Evolutionary conservation across 768 basidiomycete species (phyloP), one percentile per base, ranked within the genome.

Genomic region (Crucibulum laeve): DNA sequence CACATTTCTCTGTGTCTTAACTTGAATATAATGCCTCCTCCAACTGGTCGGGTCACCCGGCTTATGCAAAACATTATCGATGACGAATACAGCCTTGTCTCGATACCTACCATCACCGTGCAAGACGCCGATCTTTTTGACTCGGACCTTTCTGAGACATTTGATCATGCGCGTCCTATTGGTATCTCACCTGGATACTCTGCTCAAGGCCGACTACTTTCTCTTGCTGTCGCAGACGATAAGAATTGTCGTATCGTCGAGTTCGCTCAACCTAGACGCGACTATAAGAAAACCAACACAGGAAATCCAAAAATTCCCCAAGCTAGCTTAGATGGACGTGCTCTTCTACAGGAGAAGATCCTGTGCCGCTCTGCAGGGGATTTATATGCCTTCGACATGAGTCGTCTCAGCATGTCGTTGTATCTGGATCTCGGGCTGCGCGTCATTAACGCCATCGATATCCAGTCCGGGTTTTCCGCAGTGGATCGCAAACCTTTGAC

Each of bases 301-400:
- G 14, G 4, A 23, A 42, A 14, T n/a, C 37, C 35, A 21, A n/a
- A n/a, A n/a, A 36, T 47, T 32, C 45, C 18, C 25, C 13, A 33
- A 11, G 42, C 48, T 18, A 51, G 55, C 23, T 30, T 46, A 11
- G 51, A 56, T 3, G 57, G 56, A 1, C 60, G 64, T 4, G 50
- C 58, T 28, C 24, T 57, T 8, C 60, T 80, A 2, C 57, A 74
- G 46, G 59, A 72, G 2, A 51, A 55, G 4, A 53, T 83, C 21
- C 61, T 83, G 2, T 74, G 70, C 53, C 72, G 72, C 42, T 40
- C 60, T 1, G 58, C 56, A 5, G 70, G 70, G 36, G 67, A 70
- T 11, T 54, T 80, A 34, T 73, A 69, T 36, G 77, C 74, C 0
- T 83, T 85, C 51, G 74, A 80, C 52, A 65, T 81, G 50, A 76